Evolutionary conservation across 129 eudicot species (phyloP), one percentile per base, ranked within the genome.

Genomic region (Smallanthus sonchifolius): DNA sequence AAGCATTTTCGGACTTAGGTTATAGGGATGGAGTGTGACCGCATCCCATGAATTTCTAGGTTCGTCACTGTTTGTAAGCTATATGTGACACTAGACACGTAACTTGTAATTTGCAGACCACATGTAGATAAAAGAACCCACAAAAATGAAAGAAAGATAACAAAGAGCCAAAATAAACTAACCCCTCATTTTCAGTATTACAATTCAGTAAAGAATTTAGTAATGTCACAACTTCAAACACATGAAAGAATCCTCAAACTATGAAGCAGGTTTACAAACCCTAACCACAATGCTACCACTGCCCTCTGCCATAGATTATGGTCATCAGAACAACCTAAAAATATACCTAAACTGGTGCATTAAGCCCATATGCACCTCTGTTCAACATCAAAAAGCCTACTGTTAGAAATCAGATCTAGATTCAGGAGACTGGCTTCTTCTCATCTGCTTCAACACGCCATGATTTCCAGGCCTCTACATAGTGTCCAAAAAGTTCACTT

Each of bases 401-500:
- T 24, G 66, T 51, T 51, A 24, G 20, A 7, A 37, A 49, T 51
- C 34, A 20, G 43, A 24, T 65, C 55, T 49, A 64, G 24, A 66
- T 16, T 80, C 73, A 81, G n/a, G 81, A 76, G 48, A 63, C 81
- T 35, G 80, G 65, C 32, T 80, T 75, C 81, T 82, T 81, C n/a
- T 85, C 82, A 0, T 37, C 86, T 52, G 78, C 88, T 81, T 88
- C 88, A 57, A 72, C 88, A 77, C 72, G 62, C 91, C 96, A 89
- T 60, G 81, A 78, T 51, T 78, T 86, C 89, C 91, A 84, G 2
- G 96, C 91, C 17, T 82, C 87, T 40, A 64, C 81, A 80, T 89
- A 89, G 69, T 84, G 96, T 42, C 79, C 77, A 49, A 89, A 84
- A 68, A 89, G 74, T 11, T 84, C 84, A 57, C 69, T 42, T 37